These are phyloP conservation scores for Cucurbitaria berberidis DNA, from an alignment of 2,329 filamentous ascomycete genomes.

Conservation along the genomic window DNA sequence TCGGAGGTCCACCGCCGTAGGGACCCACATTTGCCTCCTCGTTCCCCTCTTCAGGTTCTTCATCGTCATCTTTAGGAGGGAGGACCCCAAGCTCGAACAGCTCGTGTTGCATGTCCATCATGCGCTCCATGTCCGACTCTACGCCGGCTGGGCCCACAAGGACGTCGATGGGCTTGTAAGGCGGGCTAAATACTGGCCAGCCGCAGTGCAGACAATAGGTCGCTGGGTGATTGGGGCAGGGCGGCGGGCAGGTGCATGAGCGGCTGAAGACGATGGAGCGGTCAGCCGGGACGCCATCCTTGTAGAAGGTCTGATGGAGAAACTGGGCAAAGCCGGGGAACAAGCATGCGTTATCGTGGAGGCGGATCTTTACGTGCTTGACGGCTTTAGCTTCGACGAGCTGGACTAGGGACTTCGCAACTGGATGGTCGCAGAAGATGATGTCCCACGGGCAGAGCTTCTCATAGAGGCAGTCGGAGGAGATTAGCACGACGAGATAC, in stretches of 20 bases:
- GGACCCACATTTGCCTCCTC: conserved; percentile 1
- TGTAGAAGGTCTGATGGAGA: conserved; percentile 12
- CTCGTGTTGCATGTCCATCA: conserved; percentile 17
- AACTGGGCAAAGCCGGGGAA: conserved; percentile 7
- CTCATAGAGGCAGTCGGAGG: conserved; percentile 17
- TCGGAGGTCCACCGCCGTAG: neutral
- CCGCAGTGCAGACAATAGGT: neutral
- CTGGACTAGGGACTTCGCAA: conserved; percentile 11
- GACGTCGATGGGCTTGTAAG: conserved; percentile 11
- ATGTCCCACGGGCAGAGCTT: conserved; percentile 19
- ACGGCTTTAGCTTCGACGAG: conserved; percentile 10
- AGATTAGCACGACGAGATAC: conserved; percentile 12
- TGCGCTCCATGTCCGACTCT: conserved; percentile 10
- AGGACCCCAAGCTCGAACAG: conserved; percentile 15
- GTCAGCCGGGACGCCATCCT: neutral
- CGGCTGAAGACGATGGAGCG: conserved; percentile 13
- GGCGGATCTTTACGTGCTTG: conserved; percentile 15
- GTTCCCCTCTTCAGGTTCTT: conserved; percentile 6
- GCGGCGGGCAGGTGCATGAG: conserved; percentile 17
- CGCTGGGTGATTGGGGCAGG: no score
- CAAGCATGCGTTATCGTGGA: conserved; percentile 21
- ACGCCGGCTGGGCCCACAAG: neutral
- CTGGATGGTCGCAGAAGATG: conserved; percentile 19
- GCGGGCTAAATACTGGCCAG: neutral
- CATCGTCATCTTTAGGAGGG: conserved; percentile 9